Evolutionary conservation across 1,284 basidiomycete species (phyloP), one percentile per base, ranked within the genome.

Genomic region (Termitomyces sp.): DNA sequence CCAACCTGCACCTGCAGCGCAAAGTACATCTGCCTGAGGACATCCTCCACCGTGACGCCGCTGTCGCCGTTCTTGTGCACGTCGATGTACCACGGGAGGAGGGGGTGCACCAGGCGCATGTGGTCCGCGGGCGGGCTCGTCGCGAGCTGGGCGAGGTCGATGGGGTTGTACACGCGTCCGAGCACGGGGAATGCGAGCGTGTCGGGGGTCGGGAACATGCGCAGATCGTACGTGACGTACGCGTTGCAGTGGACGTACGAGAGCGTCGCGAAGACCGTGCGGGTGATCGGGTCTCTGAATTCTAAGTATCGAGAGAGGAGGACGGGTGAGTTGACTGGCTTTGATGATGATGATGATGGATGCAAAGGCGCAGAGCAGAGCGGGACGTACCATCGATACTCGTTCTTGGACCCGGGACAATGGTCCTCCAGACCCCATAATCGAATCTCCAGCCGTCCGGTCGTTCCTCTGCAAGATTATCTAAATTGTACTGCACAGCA

Each of bases 31-130:
- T 72, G 70, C 39, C 24, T 39, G 5, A 67, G 19, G 3, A 69
- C 54, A 34, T 67, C 66, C 1, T 52, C 40, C 15, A 69, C 52
- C 3, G 65, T 66, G 44, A 70, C 57, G 1, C 67, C 66, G 36
- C 64, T 67, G 1, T 54, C 55, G 5, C 60, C 48, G 12, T n/a
- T 52, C 31, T 57, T 52, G 17, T 53, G 50, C 4, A 69, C 55
- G 38, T 64, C 62, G 53, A 69, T 64, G 57, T 65, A 65, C 67
- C 65, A 68, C 0, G 68, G 68, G 0, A 68, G 58, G 12, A 54
- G 55, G 1, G 58, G 61, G 50, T 68, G 65, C 48, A 58, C 61
- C 4, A 68, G 54, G 8, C 62, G 64, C 57, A 68, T 59, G 1
- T 51, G 47, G 5, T 61, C 51, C 1, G 55, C 54, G 1, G 68